Base-by-base conservation (phyloP, 805 yeast species). In the Maudiozyma serrabonitensis region DNA sequence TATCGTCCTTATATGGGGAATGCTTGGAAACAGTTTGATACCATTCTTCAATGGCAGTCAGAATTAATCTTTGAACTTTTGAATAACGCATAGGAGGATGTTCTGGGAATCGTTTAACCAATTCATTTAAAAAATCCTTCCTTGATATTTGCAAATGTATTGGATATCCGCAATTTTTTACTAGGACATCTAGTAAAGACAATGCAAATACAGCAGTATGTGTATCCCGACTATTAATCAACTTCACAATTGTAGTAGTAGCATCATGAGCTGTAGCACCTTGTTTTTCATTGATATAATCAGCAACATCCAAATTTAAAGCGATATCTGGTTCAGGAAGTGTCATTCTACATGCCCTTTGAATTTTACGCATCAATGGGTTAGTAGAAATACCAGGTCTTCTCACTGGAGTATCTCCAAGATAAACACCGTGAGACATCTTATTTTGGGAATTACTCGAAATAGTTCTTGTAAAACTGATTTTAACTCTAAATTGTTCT, bases 141-240 rank as follows among this genome's bases (percentile, higher is more conserved):
- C 98, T 78, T 3, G 96, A 86, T 47, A 93, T 87, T 69, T 93
- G 99, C 45, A 93, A 74, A 56, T 93, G 99, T 69, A 93, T 80
- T 7, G 99, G 97, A 66, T 91, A 93, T 5, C 98, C 99, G 71
- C 99, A 93, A 71, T 93, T 93, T 70, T 93, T 93, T 47, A 93
- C 99, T 57, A 93, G 72, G 48, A 87, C 87, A 63, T 93, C 99
- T 53, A 93, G 63, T 38, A 87, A 69, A 1, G 89, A 78, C 55
- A 93, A 69, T 9, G 97, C 96, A 61, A 90, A 81, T 49, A 84
- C 80, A 5, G 90, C 80, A 34, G 89, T 84, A 60, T 87, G 95
- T 0, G 95, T 81, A 56, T 86, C 93, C 60, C 87, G 75, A 56
- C 84, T 83, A 68, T 88, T 86, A 63, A 91, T 79, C 53, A 88